These are phyloP conservation scores for Plectosphaerella cucumerina DNA, from an alignment of 2,329 filamentous ascomycete genomes.

Conservation along the genomic window DNA sequence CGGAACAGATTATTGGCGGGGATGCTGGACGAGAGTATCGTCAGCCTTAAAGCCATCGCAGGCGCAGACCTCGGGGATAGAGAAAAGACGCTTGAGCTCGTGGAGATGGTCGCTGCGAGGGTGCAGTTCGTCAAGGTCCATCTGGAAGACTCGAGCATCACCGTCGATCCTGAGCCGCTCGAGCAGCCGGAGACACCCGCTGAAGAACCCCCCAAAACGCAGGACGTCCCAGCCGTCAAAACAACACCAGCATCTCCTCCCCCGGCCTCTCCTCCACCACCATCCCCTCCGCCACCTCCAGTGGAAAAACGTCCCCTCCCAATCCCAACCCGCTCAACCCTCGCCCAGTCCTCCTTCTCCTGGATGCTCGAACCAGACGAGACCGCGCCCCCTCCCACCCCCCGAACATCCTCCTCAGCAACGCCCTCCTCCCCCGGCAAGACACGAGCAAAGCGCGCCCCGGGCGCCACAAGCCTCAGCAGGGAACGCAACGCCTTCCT, in stretches of 20 bases:
- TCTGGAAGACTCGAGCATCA: slow-evolving; percentile 53
- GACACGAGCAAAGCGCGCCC: slow-evolving; percentile 30
- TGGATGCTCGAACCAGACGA: slow-evolving; percentile 69
- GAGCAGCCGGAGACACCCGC: background rate
- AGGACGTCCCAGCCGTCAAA: background rate
- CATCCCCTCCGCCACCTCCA: background rate
- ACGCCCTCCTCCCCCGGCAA: slow-evolving; percentile 10
- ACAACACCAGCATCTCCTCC: background rate
- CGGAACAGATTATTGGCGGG: slow-evolving; percentile 63
- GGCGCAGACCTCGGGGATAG: slow-evolving; percentile 44
- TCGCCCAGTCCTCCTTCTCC: slow-evolving; percentile 72
- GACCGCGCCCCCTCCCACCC: slow-evolving; percentile 25
- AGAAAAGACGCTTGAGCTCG: slow-evolving; percentile 43
- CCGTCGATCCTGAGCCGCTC: slow-evolving; percentile 25
- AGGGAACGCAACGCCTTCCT: slow-evolving; percentile 56
- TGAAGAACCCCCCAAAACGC: background rate
- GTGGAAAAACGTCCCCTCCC: slow-evolving; percentile 24
- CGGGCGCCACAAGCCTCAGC: slow-evolving; percentile 32
- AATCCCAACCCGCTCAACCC: slow-evolving; percentile 58
- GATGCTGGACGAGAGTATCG: slow-evolving; percentile 65
- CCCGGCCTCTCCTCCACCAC: background rate
- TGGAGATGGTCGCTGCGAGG: slow-evolving; percentile 58
- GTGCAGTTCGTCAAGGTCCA: slow-evolving; percentile 62
- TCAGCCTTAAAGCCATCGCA: slow-evolving; percentile 58
- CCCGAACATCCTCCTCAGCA: slow-evolving; percentile 14